phyloP scores from a whole-genome alignment of 2,329 filamentous ascomycete genomes.

The Calcarisporium arbuscula region DNA sequence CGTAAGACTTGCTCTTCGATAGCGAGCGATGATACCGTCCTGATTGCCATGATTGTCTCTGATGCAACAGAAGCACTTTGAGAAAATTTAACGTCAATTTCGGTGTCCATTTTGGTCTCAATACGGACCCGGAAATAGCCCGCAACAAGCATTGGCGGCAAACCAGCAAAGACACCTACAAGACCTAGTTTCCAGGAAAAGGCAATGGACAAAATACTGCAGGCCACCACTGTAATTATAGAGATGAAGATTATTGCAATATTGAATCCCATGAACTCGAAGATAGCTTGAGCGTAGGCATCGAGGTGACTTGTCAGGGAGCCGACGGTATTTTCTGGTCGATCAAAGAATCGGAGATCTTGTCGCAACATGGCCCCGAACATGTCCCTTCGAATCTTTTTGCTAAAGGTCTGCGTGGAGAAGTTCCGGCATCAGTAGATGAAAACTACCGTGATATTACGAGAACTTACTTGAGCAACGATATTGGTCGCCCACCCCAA shows the following conservation, averaged over 20 bases:
- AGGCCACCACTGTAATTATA: conserved; percentile 29
- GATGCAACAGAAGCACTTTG: conserved; percentile 36
- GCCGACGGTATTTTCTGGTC: conserved; percentile 32
- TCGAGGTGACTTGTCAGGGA: conserved; percentile 29
- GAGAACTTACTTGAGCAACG: conserved; percentile 21
- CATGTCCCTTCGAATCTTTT: conserved; percentile 24
- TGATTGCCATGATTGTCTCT: conserved; percentile 32
- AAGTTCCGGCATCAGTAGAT: neutral
- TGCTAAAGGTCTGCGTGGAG: conserved; percentile 9
- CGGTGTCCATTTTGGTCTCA: conserved; percentile 32
- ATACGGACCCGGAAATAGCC: conserved; percentile 33
- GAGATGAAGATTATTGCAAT: conserved; percentile 32
- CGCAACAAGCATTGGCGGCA: conserved; percentile 29
- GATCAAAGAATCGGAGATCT: conserved; percentile 36
- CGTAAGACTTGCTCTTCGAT: conserved; percentile 29
- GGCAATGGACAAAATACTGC: conserved; percentile 35
- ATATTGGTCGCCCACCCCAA: conserved; percentile 30
- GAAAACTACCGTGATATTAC: neutral
- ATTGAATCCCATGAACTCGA: conserved; percentile 38
- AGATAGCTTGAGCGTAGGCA: conserved; percentile 29
- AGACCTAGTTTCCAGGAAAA: conserved; percentile 43
- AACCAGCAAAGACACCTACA: conserved; percentile 37
- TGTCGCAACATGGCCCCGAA: conserved; percentile 29
- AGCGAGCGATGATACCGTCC: conserved; percentile 35
- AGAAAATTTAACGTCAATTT: conserved; percentile 25